Percentiles rank a stretch among this genome's conserved stretches.
These are phyloP conservation scores for Daldinia sp. DNA, from an alignment of 2,329 filamentous ascomycete species.

Conservation along the genomic window DNA sequence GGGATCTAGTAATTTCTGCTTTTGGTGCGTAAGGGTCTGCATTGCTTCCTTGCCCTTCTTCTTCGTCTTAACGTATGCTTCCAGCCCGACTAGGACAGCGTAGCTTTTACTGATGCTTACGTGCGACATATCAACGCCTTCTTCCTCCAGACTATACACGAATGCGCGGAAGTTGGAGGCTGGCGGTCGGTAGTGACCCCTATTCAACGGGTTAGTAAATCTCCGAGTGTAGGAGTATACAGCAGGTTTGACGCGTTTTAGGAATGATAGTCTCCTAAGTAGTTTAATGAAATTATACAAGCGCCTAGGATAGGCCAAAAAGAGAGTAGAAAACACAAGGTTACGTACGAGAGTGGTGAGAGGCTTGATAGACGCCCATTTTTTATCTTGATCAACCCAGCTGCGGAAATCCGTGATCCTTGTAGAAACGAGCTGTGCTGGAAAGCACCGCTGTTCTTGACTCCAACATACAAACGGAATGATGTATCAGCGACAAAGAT, in stretches of 20 bases:
- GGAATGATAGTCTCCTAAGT: not conserved
- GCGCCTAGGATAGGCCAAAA: not conserved
- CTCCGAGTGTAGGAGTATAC: not conserved
- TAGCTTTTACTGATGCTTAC: conserved; percentile 86
- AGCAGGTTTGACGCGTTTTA: not conserved
- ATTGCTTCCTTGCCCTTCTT: conserved; percentile 69
- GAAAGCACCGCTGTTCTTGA: conserved; percentile 89
- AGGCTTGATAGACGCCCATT: conserved; percentile 80
- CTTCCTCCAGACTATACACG: conserved; percentile 76
- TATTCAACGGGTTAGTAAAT: not conserved
- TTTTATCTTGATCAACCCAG: conserved; percentile 87
- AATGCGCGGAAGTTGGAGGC: conserved; percentile 87
- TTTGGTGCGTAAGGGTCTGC: conserved; percentile 63
- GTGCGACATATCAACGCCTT: conserved; percentile 81
- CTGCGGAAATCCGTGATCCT: conserved; percentile 82
- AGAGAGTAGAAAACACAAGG: not conserved
- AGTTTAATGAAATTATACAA: not conserved
- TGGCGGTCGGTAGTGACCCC: conserved; percentile 86
- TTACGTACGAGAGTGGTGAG: conserved; percentile 67
- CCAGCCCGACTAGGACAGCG: conserved; percentile 83
- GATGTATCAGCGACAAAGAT: conserved; percentile 91
- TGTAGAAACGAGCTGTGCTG: conserved; percentile 93
- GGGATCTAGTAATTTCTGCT: conserved; percentile 71
- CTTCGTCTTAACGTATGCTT: conserved; percentile 79
- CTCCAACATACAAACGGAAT: conserved; percentile 87